Conservation (phyloP, 257 asterid genomes). For the Ligustrum vulgare region DNA sequence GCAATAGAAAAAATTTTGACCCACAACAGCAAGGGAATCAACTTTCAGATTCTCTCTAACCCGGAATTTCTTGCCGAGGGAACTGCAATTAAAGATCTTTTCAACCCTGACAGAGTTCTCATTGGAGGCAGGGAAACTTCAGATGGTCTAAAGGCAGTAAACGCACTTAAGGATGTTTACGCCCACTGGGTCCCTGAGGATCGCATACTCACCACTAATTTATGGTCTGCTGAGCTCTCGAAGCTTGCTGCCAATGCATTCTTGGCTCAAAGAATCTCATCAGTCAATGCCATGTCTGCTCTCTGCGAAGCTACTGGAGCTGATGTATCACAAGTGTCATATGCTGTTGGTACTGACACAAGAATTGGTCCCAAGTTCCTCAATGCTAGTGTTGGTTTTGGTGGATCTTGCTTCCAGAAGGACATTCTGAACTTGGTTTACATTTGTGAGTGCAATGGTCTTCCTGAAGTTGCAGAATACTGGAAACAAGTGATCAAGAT, state of each 20-base stretch:
- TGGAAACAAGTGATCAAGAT: constrained; percentile 75
- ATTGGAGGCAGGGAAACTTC: constrained; percentile 36
- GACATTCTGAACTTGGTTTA: constrained; percentile 68
- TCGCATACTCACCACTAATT: constrained; percentile 27
- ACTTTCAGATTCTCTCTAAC: constrained; percentile 35
- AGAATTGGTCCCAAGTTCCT: constrained; percentile 70
- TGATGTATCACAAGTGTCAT: constrained; percentile 56
- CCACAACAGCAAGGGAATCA: constrained; percentile 37
- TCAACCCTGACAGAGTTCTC: constrained; percentile 34
- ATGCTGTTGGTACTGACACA: constrained; percentile 64
- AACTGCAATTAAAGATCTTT: constrained; percentile 31
- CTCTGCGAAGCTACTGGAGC: constrained; percentile 77
- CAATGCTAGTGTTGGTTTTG: constrained; percentile 68
- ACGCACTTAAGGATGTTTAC: constrained; percentile 30
- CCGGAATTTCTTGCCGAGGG: constrained; percentile 38
- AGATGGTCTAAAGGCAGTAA: constrained; percentile 28
- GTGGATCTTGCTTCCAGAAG: constrained; percentile 77
- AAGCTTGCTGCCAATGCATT: constrained; percentile 36
- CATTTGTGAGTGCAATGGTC: constrained; percentile 75
- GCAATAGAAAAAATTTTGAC: constrained; percentile 35
- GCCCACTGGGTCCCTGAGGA: constrained; percentile 33
- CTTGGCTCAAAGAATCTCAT: constrained; percentile 34
- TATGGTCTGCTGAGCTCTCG: constrained; percentile 38
- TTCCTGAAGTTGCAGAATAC: constrained; percentile 72
- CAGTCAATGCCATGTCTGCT: constrained; percentile 69